phyloP scores from a whole-genome alignment of 2,329 filamentous ascomycete genomes.

The Fusarium mexicanum region DNA sequence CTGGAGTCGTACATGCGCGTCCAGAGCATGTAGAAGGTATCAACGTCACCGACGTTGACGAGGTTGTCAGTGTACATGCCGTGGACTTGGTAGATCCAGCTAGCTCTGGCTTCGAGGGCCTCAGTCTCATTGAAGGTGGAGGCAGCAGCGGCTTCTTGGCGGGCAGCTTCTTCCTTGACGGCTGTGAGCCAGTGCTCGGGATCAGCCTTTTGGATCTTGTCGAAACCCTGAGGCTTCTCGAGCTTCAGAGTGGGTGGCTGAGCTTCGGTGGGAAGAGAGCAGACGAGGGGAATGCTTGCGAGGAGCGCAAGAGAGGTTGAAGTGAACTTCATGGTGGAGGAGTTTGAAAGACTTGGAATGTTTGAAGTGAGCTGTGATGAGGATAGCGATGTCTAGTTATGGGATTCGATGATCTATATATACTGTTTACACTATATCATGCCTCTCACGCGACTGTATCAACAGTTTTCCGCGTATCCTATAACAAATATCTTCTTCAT shows the following conservation, averaged over 20 bases:
- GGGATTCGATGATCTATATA: not conserved
- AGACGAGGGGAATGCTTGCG: not conserved
- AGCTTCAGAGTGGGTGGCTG: not conserved
- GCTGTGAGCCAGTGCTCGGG: not conserved
- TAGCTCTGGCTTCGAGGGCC: not conserved
- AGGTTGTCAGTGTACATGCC: conserved; percentile 2
- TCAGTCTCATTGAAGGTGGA: not conserved
- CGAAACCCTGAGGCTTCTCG: not conserved
- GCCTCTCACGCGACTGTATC: not conserved
- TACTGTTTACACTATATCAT: not conserved
- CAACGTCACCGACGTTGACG: conserved; percentile 3
- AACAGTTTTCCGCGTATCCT: not conserved
- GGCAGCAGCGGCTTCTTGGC: not conserved
- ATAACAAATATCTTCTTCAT: not conserved
- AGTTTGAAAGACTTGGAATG: not conserved
- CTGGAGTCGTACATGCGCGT: conserved; percentile 1
- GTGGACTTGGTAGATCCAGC: conserved; percentile 1
- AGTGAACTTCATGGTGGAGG: not conserved
- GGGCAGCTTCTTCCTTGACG: not conserved
- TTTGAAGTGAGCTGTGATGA: not conserved
- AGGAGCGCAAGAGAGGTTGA: not conserved
- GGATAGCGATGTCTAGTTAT: not conserved
- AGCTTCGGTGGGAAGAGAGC: not conserved
- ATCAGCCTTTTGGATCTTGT: not conserved
- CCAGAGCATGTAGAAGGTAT: conserved; percentile 2